Base-by-base conservation (phyloP, 1,284 basidiomycete species). In the Leccinum pachyderme region DNA sequence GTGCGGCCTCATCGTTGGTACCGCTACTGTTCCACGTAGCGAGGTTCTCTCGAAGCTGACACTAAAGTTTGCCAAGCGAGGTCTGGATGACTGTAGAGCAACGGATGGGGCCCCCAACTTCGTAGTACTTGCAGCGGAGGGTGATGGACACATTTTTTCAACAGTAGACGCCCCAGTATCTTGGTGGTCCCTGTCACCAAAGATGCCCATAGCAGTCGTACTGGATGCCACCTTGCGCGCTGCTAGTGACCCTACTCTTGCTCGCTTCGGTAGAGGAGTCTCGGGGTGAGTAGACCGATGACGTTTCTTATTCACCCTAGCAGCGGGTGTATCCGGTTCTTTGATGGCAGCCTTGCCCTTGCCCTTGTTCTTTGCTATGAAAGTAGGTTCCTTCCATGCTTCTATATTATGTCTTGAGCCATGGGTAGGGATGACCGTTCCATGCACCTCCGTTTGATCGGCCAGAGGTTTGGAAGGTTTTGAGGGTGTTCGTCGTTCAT, bases 331-430 rank as follows among this genome's bases (percentile, higher is more conserved):
- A 24, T 48, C 56, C 35, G 9, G 50, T 25, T 51, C 55, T 37
- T 56, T 35, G 35, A 56, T 45, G 24, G 48, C 47, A 3, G 13
- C 52, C 0, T 62, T 69, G 5, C 52, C 56, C 41, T 71, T 70
- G n/a, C 28, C 56, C 41, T 61, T 69, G 39, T 31, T 27, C 39
- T 39, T 70, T 22, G 46, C 18, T 47, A 72, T 57, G 49, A 69
- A 69, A 45, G 66, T 69, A 9, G 67, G 67, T 9, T 57, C 55
- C 45, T 63, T 70, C 67, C 67, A 69, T 35, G 68, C 50, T 28
- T 58, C 59, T 5, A 66, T 31, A 28, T 69, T 59, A 27, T 69
- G 70, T 33, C 43, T 46, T 39, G 53, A 47, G 32, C 29, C n/a
- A 11, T 28, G 37, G 4, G 7, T 5, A 35, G 41, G 29, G 11